A percentile compares a stretch with the other conserved stretches of the same genome.
phyloP scores from a whole-genome alignment of 2,329 filamentous ascomycete genomes.

The Trematosphaeria pertusa region DNA sequence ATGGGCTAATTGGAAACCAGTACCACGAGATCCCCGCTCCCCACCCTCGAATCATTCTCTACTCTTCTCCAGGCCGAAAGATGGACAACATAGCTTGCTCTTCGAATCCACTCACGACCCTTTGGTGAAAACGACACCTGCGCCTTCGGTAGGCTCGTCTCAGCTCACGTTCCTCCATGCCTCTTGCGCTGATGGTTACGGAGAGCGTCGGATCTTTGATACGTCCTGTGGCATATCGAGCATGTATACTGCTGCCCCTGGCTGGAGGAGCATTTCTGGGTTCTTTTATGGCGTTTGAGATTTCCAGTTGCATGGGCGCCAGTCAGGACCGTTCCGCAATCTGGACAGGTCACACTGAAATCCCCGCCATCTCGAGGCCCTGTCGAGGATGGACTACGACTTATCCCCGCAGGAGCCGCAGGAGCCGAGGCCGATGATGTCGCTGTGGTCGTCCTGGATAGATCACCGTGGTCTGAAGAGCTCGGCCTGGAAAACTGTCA shows the following conservation, averaged over 20 bases:
- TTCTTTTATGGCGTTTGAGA: background rate
- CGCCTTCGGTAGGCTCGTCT: too few relatives aligned
- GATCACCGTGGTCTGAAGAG: background rate
- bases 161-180: too few relatives aligned
- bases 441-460: background rate
- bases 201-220: constrained; percentile 5
- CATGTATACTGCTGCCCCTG: background rate
- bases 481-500: background rate
- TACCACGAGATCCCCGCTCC: too few relatives aligned
- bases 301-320: background rate
- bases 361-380: background rate
- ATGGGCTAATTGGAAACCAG: too few relatives aligned
- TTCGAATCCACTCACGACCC: too few relatives aligned
- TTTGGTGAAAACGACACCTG: too few relatives aligned
- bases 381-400: too few relatives aligned
- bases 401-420: too few relatives aligned
- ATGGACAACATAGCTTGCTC: too few relatives aligned
- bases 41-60: too few relatives aligned
- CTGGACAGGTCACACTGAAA: background rate
- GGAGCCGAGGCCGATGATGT: background rate
- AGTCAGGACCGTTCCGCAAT: background rate
- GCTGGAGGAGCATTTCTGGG: background rate
- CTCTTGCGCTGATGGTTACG: constrained; percentile 24
- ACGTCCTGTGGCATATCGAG: background rate
- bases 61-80: too few relatives aligned